phyloP scores from a whole-genome alignment of 306 rosid genomes.

The Trifolium dubium region DNA sequence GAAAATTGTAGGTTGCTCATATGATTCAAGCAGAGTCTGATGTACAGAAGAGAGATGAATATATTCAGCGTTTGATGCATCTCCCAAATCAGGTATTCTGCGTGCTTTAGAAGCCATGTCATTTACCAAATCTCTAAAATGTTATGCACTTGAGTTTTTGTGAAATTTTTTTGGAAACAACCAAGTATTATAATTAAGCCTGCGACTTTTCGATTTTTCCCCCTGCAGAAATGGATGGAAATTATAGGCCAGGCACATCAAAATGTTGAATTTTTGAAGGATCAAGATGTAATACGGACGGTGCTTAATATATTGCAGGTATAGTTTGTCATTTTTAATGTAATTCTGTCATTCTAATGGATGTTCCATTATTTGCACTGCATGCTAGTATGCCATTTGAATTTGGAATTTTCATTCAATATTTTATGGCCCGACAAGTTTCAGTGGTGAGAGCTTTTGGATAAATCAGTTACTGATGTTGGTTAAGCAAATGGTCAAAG shows the following conservation, averaged over 20 bases:
- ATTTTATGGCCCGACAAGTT: neutral
- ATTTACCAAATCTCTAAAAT: neutral
- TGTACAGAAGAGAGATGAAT: conserved; percentile 87
- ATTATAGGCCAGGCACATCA: conserved; percentile 93
- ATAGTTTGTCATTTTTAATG: conserved; percentile 1
- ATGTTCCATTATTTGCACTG: neutral
- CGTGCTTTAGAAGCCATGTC: conserved; percentile 26
- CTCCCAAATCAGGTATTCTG: conserved; percentile 85
- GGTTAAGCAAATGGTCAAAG: neutral
- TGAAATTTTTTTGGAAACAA: neutral
- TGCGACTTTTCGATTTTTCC: neutral
- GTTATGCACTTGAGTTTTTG: neutral
- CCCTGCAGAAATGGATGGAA: conserved; percentile 87
- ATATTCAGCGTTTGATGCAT: conserved; percentile 84
- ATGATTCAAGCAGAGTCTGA: conserved; percentile 98
- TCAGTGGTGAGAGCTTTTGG: neutral
- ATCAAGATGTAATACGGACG: conserved; percentile 84
- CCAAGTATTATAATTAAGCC: neutral
- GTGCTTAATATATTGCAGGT: conserved; percentile 98
- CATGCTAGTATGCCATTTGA: neutral
- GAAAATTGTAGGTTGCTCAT: conserved; percentile 70
- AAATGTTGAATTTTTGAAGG: conserved; percentile 86
- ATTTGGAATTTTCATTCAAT: neutral
- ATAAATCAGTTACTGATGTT: conserved; percentile 6
- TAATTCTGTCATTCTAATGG: neutral